Conservation (phyloP, 192 early-diverging fungal genomes). For the Mortierella claussenii region DNA sequence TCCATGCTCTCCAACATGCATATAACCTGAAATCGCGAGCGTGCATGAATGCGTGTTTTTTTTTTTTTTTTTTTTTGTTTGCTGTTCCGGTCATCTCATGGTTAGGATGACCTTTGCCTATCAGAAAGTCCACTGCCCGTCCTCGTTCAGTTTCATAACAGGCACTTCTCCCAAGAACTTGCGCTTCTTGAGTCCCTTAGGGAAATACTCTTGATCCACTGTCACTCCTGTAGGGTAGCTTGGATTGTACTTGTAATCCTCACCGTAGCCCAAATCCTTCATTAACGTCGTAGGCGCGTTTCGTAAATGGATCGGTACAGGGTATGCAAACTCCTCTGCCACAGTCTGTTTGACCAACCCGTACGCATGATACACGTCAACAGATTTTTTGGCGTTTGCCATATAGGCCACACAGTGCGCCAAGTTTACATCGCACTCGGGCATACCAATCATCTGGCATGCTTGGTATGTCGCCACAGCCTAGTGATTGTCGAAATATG, state of each 20-base stretch:
- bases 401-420: conserved; percentile 84
- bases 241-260: conserved; percentile 89
- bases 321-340: conserved; percentile 68
- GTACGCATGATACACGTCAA: conserved; percentile 83
- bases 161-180: conserved; percentile 66
- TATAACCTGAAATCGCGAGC: not conserved
- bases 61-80: not conserved
- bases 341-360: conserved; percentile 71
- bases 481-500: conserved; percentile 16
- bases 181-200: conserved; percentile 66
- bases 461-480: conserved; percentile 84
- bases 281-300: conserved; percentile 86
- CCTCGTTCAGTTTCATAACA: conserved; percentile 23
- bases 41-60: not conserved
- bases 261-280: conserved; percentile 82
- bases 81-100: not conserved
- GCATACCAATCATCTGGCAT: conserved; percentile 90
- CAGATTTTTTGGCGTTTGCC: conserved; percentile 84
- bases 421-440: conserved; percentile 88
- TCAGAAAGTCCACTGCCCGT: conserved; percentile 13
- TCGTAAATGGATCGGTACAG: conserved; percentile 86
- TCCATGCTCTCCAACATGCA: not conserved
- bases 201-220: conserved; percentile 85
- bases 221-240: conserved; percentile 68
- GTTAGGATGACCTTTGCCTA: not conserved